phyloP scores from a whole-genome alignment of 140 eudicot genomes.

The Bidens hawaiensis region DNA sequence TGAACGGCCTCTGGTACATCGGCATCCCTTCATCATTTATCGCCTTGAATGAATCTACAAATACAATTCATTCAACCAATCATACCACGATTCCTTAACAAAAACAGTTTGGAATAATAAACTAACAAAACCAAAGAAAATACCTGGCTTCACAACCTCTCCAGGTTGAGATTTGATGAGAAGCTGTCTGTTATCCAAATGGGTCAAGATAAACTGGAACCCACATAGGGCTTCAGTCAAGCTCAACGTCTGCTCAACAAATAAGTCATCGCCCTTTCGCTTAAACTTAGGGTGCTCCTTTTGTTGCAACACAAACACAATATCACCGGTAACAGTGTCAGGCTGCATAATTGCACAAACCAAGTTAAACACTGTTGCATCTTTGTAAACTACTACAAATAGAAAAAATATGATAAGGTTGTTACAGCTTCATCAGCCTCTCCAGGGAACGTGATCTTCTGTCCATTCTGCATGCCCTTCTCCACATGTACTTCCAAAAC shows the following conservation, averaged over 20 bases:
- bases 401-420: neutral
- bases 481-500: slow-evolving; percentile 50
- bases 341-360: slow-evolving; percentile 42
- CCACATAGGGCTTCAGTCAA: slow-evolving; percentile 62
- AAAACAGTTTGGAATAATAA: neutral
- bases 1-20: slow-evolving; percentile 59
- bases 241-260: slow-evolving; percentile 44
- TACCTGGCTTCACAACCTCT: slow-evolving; percentile 54
- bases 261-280: slow-evolving; percentile 56
- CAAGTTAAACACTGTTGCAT: neutral
- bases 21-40: slow-evolving; percentile 81
- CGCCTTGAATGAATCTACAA: slow-evolving; percentile 55
- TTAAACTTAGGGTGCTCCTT: slow-evolving; percentile 66
- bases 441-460: slow-evolving; percentile 50
- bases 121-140: neutral
- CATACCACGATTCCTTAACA: neutral
- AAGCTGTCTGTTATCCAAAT: slow-evolving; percentile 52
- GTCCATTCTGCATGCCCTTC: slow-evolving; percentile 53
- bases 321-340: slow-evolving; percentile 56
- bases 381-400: neutral
- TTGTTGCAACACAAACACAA: slow-evolving; percentile 56
- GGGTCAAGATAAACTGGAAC: slow-evolving; percentile 55
- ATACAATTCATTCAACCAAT: slow-evolving; percentile 13
- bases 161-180: slow-evolving; percentile 51
- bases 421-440: slow-evolving; percentile 63